Conservation (phyloP, 1,284 basidiomycete species). For the Ustilago cynodontis region DNA sequence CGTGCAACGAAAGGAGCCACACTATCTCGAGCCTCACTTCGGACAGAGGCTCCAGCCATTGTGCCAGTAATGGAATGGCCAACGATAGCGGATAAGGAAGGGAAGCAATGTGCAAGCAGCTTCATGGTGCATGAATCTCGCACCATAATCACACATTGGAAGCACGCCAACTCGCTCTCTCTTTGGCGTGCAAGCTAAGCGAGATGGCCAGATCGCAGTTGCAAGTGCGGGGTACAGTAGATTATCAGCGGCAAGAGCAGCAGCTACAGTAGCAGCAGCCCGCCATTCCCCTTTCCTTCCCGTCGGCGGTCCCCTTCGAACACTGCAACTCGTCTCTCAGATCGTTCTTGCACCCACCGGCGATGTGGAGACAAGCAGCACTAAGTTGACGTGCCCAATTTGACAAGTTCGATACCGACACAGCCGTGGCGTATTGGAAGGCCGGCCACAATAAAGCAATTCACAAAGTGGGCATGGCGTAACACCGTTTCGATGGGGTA, state of each 20-base stretch:
- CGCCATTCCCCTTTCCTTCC: background rate
- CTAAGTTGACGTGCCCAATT: background rate
- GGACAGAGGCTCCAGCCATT: no score
- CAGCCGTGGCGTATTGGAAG: background rate
- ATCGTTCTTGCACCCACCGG: background rate
- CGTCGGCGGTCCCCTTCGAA: background rate
- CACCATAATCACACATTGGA: background rate
- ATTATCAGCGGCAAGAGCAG: background rate
- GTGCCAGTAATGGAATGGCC: background rate
- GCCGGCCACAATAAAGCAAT: background rate
- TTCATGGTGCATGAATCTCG: slow-evolving; percentile 1
- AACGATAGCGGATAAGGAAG: background rate
- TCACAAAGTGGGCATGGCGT: background rate
- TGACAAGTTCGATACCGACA: background rate
- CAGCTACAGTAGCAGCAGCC: background rate
- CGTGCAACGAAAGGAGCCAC: background rate
- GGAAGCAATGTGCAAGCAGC: background rate
- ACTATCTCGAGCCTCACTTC: no score
- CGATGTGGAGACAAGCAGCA: background rate
- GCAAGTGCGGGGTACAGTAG: slow-evolving; percentile 9
- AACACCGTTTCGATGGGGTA: background rate
- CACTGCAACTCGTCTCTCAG: background rate
- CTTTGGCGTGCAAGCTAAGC: background rate
- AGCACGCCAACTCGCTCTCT: background rate
- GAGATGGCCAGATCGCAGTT: background rate